Evolutionary conservation across 352 stramenopile genomes (phyloP), one percentile per base, ranked within the genome.

Genomic region (Globisporangium solare): DNA sequence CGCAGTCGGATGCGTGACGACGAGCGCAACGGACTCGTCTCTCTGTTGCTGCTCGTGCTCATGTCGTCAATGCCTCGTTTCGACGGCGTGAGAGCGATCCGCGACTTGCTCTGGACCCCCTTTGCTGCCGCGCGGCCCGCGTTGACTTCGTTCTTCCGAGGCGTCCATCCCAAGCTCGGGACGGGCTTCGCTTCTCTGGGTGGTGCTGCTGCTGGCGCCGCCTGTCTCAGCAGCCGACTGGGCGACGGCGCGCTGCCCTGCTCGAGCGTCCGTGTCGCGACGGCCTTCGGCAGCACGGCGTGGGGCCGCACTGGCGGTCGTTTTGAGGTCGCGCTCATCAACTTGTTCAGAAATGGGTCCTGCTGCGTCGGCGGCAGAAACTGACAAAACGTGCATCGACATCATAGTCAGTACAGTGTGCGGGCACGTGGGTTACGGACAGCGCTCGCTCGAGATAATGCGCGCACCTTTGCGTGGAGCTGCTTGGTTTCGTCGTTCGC

Each of bases 381-480:
- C 47, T 62, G 5, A 41, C n/a, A 15, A n/a, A n/a, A 37, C 3
- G 48, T 12, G 6, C 17, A 58, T 24, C 18, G 7, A 21, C 41
- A 35, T 42, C 10, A 24, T 18, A 18, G 60, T 11, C 2, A 21
- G 27, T 4, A 39, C 6, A 13, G 14, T n/a, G 12, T 18, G 1
- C 12, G 10, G 6, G 13, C 3, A 6, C n/a, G n/a, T n/a, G n/a
- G n/a, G n/a, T n/a, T 43, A 43, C 18, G 3, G 39, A 43, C 4
- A 7, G 10, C 39, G 53, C 11, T 17, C 13, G 48, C 6, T 8
- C 18, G 39, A 8, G 8, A 11, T 5, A 31, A 31, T 11, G 17
- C 17, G 10, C 51, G 51, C n/a, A 65, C 58, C 45, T n/a, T 50
- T 18, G 58, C 18, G 13, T 18, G 24, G 10, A 65, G 52, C n/a